Evolutionary conservation across 306 rosid genomes (phyloP).

Genomic region (Begonia peltatifolia): DNA sequence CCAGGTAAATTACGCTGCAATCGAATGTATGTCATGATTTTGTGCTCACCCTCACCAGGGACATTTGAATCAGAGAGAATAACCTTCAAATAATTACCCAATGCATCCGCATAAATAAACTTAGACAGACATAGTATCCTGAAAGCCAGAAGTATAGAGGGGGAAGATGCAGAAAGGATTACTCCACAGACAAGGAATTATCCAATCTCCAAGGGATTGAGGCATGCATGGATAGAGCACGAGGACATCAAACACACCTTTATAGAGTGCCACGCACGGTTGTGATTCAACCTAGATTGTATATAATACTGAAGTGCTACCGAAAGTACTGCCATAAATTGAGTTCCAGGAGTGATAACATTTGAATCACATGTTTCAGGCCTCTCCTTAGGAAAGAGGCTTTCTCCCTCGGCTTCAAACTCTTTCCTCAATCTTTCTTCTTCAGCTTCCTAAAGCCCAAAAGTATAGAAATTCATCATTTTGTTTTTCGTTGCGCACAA

Average conservation of each 20-base stretch:
- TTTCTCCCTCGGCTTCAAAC: conserved; percentile 88
- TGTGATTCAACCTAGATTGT: conserved; percentile 85
- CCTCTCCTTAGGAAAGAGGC: conserved; percentile 69
- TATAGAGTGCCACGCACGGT: conserved; percentile 83
- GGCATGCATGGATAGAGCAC: not conserved
- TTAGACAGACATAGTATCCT: conserved; percentile 42
- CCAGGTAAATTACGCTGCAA: conserved; percentile 57
- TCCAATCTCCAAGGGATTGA: conserved; percentile 20
- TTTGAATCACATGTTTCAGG: conserved; percentile 74
- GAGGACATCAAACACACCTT: conserved; percentile 33
- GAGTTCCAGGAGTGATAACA: conserved; percentile 97
- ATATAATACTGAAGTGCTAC: conserved; percentile 83
- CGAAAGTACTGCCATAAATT: conserved; percentile 83
- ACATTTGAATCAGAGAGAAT: conserved; percentile 83
- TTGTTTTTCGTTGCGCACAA: too few relatives aligned
- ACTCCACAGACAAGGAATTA: conserved; percentile 29
- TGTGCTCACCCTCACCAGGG: conserved; percentile 90
- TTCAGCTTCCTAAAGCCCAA: conserved; percentile 49
- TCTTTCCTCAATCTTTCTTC: conserved; percentile 79
- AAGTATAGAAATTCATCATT: too few relatives aligned
- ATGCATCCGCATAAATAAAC: conserved; percentile 46
- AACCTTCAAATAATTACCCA: conserved; percentile 74
- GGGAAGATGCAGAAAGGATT: conserved; percentile 30
- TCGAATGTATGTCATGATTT: conserved; percentile 69
- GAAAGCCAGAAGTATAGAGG: conserved; percentile 32